Conservation (phyloP, 768 basidiomycete species). For the Udeniomyces megalosporus region DNA sequence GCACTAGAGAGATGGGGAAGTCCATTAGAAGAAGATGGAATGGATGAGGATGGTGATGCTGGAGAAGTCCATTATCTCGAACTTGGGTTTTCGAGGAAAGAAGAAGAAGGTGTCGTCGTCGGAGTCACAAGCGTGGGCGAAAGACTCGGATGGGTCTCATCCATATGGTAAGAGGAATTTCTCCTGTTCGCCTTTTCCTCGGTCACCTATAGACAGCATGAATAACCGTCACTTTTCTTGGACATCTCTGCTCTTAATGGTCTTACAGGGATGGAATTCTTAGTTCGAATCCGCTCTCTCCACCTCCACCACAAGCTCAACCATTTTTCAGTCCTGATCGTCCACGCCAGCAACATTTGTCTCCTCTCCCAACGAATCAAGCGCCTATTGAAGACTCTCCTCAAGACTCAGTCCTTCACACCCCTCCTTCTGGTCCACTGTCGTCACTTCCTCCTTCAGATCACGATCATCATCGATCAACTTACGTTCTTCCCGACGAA, state of each 20-base stretch:
- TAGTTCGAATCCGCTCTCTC: not conserved
- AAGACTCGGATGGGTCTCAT: constrained; percentile 12
- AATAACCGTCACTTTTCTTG: no score
- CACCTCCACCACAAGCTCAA: not conserved
- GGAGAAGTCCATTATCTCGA: constrained; percentile 14
- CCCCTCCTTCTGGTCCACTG: not conserved
- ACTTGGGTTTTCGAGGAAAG: not conserved
- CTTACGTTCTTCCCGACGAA: no score
- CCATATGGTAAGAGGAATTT: constrained; percentile 15
- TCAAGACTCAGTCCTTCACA: constrained; percentile 3
- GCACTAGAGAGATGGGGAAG: constrained; percentile 1
- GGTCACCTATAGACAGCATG: not conserved
- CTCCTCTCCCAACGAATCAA: not conserved
- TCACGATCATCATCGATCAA: no score
- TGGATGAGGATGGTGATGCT: not conserved
- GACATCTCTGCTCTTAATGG: no score
- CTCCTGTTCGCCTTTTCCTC: not conserved
- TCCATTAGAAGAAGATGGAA: not conserved
- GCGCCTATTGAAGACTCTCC: not conserved
- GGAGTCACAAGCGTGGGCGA: constrained; percentile 10
- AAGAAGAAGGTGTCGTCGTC: not conserved
- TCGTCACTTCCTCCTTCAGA: not conserved
- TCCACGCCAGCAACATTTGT: not conserved
- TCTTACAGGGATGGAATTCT: constrained; percentile 16
- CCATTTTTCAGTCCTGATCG: not conserved